Evolutionary conservation across 306 rosid species (phyloP), one percentile per base, ranked within the genome.

Genomic region (Carpinus viminea): DNA sequence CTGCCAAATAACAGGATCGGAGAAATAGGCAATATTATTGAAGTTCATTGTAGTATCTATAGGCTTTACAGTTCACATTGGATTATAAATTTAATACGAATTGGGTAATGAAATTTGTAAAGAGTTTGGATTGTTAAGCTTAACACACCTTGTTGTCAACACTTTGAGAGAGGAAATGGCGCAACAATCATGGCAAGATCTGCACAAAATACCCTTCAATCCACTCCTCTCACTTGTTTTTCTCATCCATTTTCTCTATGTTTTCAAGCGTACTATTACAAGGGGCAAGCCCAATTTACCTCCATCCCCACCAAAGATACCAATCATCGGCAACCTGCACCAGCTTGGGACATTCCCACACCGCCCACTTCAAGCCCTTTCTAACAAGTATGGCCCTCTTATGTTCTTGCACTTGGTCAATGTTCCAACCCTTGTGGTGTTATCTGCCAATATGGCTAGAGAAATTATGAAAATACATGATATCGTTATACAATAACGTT

Each of bases 401-500:
- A 75, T 46, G 75, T 74, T 68, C 61, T n/a, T 74, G 20, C 38
- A 74, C 34, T 54, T 74, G 4, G 79, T 75, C 26, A 52, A 28
- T 15, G 12, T 24, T 3, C 84, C 73, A 24, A 31, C 77, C 24
- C 74, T 80, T 13, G 74, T 80, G 24, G 79, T 80, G 28, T 84
- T 84, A 7, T 83, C 85, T 20, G 82, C 81, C 20, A 70, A 78
- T 4, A 75, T 83, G 77, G 64, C 62, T 2, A 81, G 34, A 53
- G 78, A 86, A 36, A 20, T 83, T 0, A 21, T 78, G n/a, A 78
- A 86, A 74, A 70, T 46, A 18, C 85, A 81, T 28, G 87, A 86
- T 16, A 10, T 51, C 18, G 38, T 16, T 21, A 12, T 80, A 0
- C 26, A 24, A 24, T 24, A 24, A 24, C 26, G 26, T 24, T 24